These are phyloP conservation scores for Talaromyces amestolkiae DNA, from an alignment of 2,329 filamentous ascomycete genomes.

Conservation along the genomic window DNA sequence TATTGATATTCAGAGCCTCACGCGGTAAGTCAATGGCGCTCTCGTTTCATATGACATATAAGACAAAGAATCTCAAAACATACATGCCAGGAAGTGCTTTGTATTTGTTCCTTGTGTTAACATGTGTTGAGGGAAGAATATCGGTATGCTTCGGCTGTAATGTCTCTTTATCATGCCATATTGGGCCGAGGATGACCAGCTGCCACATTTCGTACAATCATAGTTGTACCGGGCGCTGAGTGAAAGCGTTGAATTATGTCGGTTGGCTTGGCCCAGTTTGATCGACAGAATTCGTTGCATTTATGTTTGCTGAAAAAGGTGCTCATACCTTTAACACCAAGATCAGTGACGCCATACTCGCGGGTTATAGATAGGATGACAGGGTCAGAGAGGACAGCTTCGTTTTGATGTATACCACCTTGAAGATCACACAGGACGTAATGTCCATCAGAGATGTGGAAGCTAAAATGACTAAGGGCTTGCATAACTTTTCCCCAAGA, in stretches of 20 bases:
- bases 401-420: constrained; percentile 40
- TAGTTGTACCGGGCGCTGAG: background rate
- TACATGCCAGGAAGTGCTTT: too few species aligned
- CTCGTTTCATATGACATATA: too few species aligned
- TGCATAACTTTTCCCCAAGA: constrained; percentile 1
- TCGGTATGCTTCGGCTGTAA: background rate
- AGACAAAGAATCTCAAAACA: too few species aligned
- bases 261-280: constrained; percentile 7
- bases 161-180: background rate
- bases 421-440: constrained; percentile 46
- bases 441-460: constrained; percentile 25
- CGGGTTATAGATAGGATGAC: constrained; percentile 38
- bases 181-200: too few species aligned
- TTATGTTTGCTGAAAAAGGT: constrained; percentile 6
- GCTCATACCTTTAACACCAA: background rate
- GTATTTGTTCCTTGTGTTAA: too few species aligned
- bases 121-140: too few species aligned
- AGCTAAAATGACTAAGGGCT: constrained; percentile 13
- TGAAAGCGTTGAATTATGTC: background rate
- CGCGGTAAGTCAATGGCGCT: too few species aligned
- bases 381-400: constrained; percentile 42
- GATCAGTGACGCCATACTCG: constrained; percentile 11
- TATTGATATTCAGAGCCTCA: too few species aligned
- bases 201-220: too few species aligned
- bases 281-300: constrained; percentile 12